Conservation (phyloP, 2,329 filamentous ascomycete species). For the Oidium heveae region DNA sequence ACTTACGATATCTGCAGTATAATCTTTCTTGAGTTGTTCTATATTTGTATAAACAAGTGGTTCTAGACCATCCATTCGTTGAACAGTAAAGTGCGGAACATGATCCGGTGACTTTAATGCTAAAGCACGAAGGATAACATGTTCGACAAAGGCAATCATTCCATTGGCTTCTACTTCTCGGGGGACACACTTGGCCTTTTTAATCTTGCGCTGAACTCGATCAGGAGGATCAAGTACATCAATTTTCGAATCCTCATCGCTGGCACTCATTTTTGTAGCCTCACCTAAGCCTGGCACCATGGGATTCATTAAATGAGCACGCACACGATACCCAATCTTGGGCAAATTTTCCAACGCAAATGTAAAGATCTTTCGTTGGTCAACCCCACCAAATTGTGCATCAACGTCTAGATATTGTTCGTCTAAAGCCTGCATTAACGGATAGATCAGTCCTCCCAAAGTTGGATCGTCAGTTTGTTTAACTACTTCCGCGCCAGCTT, state of each 20-base stretch:
- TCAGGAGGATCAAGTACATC: slow-evolving; percentile 70
- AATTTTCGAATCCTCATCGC: slow-evolving; percentile 59
- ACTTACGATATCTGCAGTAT: slow-evolving; percentile 44
- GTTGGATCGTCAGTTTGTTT: slow-evolving; percentile 67
- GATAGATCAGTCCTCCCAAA: slow-evolving; percentile 54
- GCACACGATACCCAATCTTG: slow-evolving; percentile 52
- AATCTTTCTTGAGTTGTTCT: slow-evolving; percentile 53
- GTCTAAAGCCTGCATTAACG: slow-evolving; percentile 71
- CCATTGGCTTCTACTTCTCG: slow-evolving; percentile 65
- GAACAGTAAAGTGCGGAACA: slow-evolving; percentile 39
- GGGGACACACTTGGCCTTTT: slow-evolving; percentile 60
- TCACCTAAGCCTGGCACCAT: slow-evolving; percentile 70
- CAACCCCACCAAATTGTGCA: slow-evolving; percentile 63
- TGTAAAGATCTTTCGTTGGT: slow-evolving; percentile 76
- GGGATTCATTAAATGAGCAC: slow-evolving; percentile 54
- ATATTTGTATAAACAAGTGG: slow-evolving; percentile 60
- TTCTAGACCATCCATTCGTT: slow-evolving; percentile 37
- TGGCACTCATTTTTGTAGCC: slow-evolving; percentile 70
- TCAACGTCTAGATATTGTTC: slow-evolving; percentile 66
- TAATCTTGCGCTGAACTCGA: slow-evolving; percentile 53
- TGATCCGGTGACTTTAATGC: slow-evolving; percentile 26
- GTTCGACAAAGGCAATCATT: slow-evolving; percentile 64
- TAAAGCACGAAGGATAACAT: slow-evolving; percentile 56
- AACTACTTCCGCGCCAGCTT: slow-evolving; percentile 79
- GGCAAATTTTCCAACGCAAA: slow-evolving; percentile 67